Evolutionary conservation across 345 rosid species (phyloP).

Genomic region (Firmiana major): DNA sequence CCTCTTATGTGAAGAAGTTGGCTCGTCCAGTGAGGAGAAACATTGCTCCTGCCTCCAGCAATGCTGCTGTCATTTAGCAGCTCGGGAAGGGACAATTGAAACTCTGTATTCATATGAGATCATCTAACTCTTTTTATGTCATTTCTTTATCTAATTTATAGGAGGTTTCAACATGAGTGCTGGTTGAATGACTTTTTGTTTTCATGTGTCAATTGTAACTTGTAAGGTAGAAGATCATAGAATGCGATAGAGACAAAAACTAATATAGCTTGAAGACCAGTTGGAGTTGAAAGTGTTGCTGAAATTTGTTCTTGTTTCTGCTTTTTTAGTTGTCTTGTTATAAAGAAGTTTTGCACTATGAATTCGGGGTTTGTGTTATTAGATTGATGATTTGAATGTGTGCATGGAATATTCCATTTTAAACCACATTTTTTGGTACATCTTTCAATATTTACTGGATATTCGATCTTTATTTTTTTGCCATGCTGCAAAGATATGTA

Average conservation of each 20-base stretch:
- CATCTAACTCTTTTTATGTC: conserved; percentile 1
- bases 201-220: not conserved
- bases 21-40: conserved; percentile 41
- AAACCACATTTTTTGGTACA: not conserved
- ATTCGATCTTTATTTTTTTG: not conserved
- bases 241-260: not conserved
- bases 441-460: not conserved
- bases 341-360: not conserved
- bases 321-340: not conserved
- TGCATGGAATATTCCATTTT: not conserved
- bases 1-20: conserved; percentile 66
- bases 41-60: conserved; percentile 15
- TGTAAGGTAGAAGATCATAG: not conserved
- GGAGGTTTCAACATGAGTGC: not conserved
- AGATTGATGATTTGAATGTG: not conserved
- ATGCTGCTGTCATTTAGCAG: not conserved
- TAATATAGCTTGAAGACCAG: not conserved
- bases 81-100: not conserved
- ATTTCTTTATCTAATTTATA: not conserved
- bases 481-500: not conserved
- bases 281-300: not conserved
- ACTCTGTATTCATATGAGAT: conserved; percentile 7
- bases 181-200: not conserved
- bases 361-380: not conserved
- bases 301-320: not conserved